Percentiles rank a stretch among this genome's conserved stretches.
Evolutionary conservation across 2,329 filamentous ascomycete species (phyloP).

Genomic region (Leptodontidium sp.): DNA sequence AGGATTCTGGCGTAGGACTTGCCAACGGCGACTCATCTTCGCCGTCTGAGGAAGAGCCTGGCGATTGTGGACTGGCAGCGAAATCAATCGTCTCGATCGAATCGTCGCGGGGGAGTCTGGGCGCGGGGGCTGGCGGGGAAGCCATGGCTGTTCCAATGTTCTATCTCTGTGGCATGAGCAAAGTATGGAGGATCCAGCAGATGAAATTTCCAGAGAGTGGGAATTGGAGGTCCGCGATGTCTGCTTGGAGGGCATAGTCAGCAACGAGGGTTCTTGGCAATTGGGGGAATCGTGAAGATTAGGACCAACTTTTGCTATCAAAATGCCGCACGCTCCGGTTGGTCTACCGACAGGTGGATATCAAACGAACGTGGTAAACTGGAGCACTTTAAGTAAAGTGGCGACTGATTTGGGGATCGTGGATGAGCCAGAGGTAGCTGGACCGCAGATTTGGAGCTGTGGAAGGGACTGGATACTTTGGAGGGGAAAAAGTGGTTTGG

Average conservation of each 20-base stretch:
- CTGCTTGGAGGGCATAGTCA: constrained; percentile 25
- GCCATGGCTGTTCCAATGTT: constrained; percentile 34
- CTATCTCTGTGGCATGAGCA: constrained; percentile 29
- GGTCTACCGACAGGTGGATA: not conserved
- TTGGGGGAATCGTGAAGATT: constrained; percentile 17
- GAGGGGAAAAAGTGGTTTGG: constrained; percentile 22
- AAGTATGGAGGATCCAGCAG: not conserved
- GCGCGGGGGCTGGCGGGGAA: constrained; percentile 33
- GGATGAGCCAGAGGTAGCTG: not conserved
- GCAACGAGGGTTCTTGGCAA: constrained; percentile 28
- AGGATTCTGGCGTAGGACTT: constrained; percentile 29
- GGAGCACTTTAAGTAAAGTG: not conserved
- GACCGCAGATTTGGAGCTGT: constrained; percentile 20
- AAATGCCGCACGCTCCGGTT: constrained; percentile 34
- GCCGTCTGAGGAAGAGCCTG: constrained; percentile 28
- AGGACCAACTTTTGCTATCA: constrained; percentile 26
- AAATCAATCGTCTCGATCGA: constrained; percentile 41
- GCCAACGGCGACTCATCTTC: constrained; percentile 32
- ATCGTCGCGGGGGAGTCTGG: constrained; percentile 35
- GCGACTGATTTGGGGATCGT: constrained; percentile 20
- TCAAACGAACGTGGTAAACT: constrained; percentile 3
- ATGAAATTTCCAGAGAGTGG: constrained; percentile 15
- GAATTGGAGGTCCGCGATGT: constrained; percentile 10
- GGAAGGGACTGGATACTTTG: constrained; percentile 18
- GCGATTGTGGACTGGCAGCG: constrained; percentile 32